A percentile compares a stretch with the other conserved stretches of the same genome.
Evolutionary conservation across 768 basidiomycete species (phyloP).

Genomic region (Paxillus ammoniavirescens): DNA sequence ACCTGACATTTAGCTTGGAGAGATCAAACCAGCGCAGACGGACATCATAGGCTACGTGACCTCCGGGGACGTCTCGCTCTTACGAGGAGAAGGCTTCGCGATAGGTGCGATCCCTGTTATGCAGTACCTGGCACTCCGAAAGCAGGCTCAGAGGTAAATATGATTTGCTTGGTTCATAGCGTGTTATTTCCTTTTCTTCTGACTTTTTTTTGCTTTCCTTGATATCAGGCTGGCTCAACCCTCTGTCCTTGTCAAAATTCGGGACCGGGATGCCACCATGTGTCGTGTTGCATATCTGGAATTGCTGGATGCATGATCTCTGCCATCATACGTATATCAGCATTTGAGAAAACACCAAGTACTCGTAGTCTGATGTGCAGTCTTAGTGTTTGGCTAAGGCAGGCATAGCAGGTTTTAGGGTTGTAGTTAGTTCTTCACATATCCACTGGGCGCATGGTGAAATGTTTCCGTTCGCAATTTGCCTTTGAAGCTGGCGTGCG

Average conservation of each 20-base stretch:
- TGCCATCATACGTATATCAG: too few relatives aligned
- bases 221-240: slow-evolving; percentile 25
- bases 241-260: slow-evolving; percentile 57
- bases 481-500: too few relatives aligned
- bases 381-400: too few relatives aligned
- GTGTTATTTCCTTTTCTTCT: neutral
- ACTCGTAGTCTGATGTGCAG: too few relatives aligned
- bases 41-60: slow-evolving; percentile 80
- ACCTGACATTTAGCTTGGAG: slow-evolving; percentile 40
- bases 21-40: slow-evolving; percentile 38
- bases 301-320: slow-evolving; percentile 25
- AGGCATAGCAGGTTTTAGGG: too few relatives aligned
- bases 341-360: too few relatives aligned
- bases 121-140: slow-evolving; percentile 48
- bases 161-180: neutral
- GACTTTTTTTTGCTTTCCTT: neutral
- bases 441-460: too few relatives aligned
- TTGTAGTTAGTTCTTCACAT: too few relatives aligned
- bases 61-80: slow-evolving; percentile 79
- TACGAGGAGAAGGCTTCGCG: slow-evolving; percentile 73
- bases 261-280: slow-evolving; percentile 54
- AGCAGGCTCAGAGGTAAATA: slow-evolving; percentile 45
- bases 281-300: slow-evolving; percentile 53
- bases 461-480: too few relatives aligned
- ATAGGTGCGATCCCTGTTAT: slow-evolving; percentile 69